Conservation (phyloP, 2,329 filamentous ascomycete genomes). For the Curvularia spicifera region DNA sequence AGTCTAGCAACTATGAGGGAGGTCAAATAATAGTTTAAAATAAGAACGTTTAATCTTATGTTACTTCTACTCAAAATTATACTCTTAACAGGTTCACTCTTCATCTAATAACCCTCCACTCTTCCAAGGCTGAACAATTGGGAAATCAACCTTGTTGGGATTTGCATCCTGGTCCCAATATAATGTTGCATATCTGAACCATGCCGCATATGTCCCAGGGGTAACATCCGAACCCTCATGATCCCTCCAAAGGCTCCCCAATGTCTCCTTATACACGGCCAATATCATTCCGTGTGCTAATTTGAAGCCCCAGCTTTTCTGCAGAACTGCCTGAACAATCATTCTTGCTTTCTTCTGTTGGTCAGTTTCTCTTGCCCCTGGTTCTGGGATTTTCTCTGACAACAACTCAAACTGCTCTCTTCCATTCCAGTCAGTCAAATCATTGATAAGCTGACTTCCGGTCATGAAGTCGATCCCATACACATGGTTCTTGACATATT, state of each 20-base stretch:
- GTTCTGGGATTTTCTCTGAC: not conserved
- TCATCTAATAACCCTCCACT: not conserved
- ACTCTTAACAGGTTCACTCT: too few relatives aligned
- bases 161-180: not conserved
- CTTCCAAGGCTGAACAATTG: not conserved
- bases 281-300: not conserved
- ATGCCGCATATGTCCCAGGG: slow-evolving; percentile 61
- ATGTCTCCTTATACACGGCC: not conserved
- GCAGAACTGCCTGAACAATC: not conserved
- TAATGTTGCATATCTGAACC: slow-evolving; percentile 56
- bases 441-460: not conserved
- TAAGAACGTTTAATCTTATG: too few relatives aligned
- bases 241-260: not conserved
- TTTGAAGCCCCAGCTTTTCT: not conserved
- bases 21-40: too few relatives aligned
- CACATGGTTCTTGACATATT: slow-evolving; percentile 51
- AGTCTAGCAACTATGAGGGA: too few relatives aligned
- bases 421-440: slow-evolving; percentile 59
- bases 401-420: slow-evolving; percentile 48
- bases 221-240: slow-evolving; percentile 55
- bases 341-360: not conserved
- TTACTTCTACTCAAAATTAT: too few relatives aligned
- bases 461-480: not conserved
- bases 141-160: not conserved
- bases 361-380: not conserved